Evolutionary conservation across 108 stramenopile species (phyloP), one percentile per base, ranked within the genome.

Genomic region (Pseudonitzschia delicatissima): DNA sequence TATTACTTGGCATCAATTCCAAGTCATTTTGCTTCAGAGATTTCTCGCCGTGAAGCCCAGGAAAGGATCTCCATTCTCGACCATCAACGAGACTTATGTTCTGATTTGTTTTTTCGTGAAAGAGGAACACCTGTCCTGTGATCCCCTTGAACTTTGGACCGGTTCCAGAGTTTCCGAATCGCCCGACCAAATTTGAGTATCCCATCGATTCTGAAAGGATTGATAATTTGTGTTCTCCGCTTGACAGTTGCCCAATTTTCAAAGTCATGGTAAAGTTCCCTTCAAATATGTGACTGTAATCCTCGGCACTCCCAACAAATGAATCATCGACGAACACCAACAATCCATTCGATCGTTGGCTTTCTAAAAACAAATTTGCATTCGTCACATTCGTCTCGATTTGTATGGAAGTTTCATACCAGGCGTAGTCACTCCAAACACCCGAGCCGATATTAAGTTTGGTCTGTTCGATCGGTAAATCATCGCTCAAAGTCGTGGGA

Each of bases 181-280:
- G 47, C 35, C 84, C 84, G 45, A 85, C 69, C 48, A 85, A 64
- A 69, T 85, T 85, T 53, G 61, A 27, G 47, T 79, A 77, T 4
- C 84, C 84, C 21, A 85, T 33, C 12, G 77, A 79, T 47, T 85
- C 84, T 3, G 73, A 76, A 4, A 85, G 68, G 27, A 85, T 70
- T 0, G 64, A 42, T 23, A 83, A 61, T n/a, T 61, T 62, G 39
- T 80, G 75, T 11, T 40, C 2, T 7, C 72, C 68, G n/a, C 12
- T 50, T 23, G 34, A 23, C 33, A 80, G 18, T 34, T 51, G 3
- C 17, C 64, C 73, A 57, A 69, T 47, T 13, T 62, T 20, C 18
- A 78, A 28, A 25, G 33, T 7, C 15, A 74, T 28, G 4, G 69
- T 48, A 32, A 57, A 34, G 31, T 40, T 32, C 37, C 79, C 85